Conservation (phyloP, 2,329 filamentous ascomycete genomes). For the Alternaria panax region DNA sequence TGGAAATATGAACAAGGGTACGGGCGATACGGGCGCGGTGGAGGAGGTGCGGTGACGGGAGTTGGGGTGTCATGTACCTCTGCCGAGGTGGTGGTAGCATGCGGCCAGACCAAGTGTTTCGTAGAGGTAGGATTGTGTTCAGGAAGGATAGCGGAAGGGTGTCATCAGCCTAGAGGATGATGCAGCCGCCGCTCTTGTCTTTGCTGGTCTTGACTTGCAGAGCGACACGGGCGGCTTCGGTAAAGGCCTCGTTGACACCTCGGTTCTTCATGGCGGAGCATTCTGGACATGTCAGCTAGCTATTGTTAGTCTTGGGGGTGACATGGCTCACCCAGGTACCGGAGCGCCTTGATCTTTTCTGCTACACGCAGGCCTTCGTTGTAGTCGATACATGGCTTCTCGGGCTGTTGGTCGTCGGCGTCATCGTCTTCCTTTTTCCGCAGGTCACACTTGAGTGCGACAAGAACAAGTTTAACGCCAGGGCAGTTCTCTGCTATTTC, state of each 20-base stretch:
- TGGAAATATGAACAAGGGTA: neutral
- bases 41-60: neutral
- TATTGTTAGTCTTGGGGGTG: neutral
- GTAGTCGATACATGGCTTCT: slow-evolving; percentile 79
- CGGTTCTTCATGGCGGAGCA: slow-evolving; percentile 98
- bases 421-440: slow-evolving; percentile 74
- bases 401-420: slow-evolving; percentile 56
- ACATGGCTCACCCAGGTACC: slow-evolving; percentile 74
- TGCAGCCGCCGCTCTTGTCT: slow-evolving; percentile 55
- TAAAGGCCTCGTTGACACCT: slow-evolving; percentile 98
- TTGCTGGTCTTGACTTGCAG: slow-evolving; percentile 65
- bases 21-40: neutral
- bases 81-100: neutral
- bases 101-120: neutral
- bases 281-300: slow-evolving; percentile 61
- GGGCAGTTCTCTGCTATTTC: slow-evolving; percentile 99
- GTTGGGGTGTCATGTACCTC: neutral
- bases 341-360: slow-evolving; percentile 86
- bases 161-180: slow-evolving; percentile 35
- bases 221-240: slow-evolving; percentile 93
- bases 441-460: slow-evolving; percentile 96
- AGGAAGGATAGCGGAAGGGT: neutral
- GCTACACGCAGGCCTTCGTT: slow-evolving; percentile 91
- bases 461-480: slow-evolving; percentile 90
- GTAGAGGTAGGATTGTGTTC: slow-evolving; percentile 12